phyloP scores from a whole-genome alignment of 169 alveolate species.

The Plasmodium berghei region DNA sequence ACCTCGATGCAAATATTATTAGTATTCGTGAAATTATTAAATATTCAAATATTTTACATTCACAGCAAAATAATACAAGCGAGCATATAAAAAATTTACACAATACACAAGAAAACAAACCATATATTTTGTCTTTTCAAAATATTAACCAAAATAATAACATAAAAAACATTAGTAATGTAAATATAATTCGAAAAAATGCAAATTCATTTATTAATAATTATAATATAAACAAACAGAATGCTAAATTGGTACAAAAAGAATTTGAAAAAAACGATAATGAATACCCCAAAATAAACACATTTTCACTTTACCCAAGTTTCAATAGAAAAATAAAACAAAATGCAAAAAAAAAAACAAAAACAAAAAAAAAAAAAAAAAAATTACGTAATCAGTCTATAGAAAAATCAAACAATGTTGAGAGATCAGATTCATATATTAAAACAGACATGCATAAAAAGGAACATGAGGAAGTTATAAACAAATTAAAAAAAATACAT shows the following conservation, averaged over 20 bases:
- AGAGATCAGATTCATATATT: background rate
- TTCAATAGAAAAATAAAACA: too few species aligned
- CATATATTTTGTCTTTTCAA: too few species aligned
- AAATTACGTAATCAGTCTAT: background rate
- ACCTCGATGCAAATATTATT: background rate
- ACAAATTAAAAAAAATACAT: too few species aligned
- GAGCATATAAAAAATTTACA: too few species aligned
- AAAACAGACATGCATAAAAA: too few species aligned
- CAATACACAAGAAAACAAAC: too few species aligned
- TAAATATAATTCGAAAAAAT: background rate
- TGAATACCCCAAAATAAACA: too few species aligned
- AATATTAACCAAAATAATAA: background rate
- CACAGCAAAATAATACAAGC: background rate
- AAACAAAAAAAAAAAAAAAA: constrained; percentile 2
- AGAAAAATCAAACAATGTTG: background rate
- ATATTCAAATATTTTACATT: background rate
- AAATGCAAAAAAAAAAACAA: background rate
- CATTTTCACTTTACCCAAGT: too few species aligned
- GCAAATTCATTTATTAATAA: background rate
- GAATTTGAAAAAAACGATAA: background rate
- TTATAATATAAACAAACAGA: background rate
- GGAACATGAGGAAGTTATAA: too few species aligned
- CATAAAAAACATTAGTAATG: background rate
- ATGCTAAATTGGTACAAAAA: background rate
- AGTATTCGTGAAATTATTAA: constrained; percentile 3